Evolutionary conservation across 139 green algal species (phyloP), one percentile per base, ranked within the genome.

Genomic region (Volvox africanus): DNA sequence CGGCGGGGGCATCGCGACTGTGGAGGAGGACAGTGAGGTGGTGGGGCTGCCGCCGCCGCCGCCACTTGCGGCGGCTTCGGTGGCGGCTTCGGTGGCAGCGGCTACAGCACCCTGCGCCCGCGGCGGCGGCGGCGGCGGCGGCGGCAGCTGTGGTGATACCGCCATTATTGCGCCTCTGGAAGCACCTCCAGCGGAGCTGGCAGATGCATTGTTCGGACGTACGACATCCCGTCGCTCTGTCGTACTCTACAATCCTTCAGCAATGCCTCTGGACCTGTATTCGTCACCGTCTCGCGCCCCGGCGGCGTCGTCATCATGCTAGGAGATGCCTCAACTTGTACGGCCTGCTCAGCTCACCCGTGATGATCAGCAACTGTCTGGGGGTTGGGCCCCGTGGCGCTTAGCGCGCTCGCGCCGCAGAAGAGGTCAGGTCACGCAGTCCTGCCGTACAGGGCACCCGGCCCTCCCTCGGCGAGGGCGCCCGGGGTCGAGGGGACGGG

Each of bases 1-100:
- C 9, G 61, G 37, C 32, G 36, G 69, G 2, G 68, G 3, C 67
- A 82, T 82, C 19, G 0, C 69, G 30, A 89, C n/a, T 19, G 85
- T 89, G 37, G 85, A 89, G 18, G 85, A 89, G 69, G 85, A 89
- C 26, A 28, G 11, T 3, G 85, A 82, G 85, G 37, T 11, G 24
- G 62, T 89, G 26, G 37, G 3, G 37, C 69, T 30, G 69, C 69
- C 85, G 37, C n/a, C 67, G 83, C 30, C 12, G 37, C 69, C 44
- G 69, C 69, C 85, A 26, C 2, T 35, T 65, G 21, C 19, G 83
- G 35, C 17, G 67, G 33, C 12, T 28, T 9, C 67, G 83, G 11
- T n/a, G 36, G 36, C 67, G 71, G 71, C 71, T 35, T 35, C 71
- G 71, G 61, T 30, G 1, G 33, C 62, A 22, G 62, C 62, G 62